Base-by-base conservation (phyloP, 305 asterid genomes). In the Solanum aculeatissimum region DNA sequence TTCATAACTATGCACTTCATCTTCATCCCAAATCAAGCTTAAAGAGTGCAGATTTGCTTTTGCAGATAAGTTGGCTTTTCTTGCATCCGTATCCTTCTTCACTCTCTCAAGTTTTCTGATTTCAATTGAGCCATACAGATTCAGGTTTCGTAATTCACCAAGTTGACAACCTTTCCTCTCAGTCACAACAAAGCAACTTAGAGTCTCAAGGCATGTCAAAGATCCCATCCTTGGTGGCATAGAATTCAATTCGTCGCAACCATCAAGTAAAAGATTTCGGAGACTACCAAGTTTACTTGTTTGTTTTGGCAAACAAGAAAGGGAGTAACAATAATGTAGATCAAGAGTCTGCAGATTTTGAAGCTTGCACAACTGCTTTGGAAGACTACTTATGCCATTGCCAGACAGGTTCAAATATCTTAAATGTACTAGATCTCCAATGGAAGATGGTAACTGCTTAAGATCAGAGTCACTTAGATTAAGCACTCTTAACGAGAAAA, bases 371-470 rank as follows among this genome's bases (percentile, higher is more conserved):
- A 91, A 77, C 13, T 80, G 21, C 7, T 80, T 38, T 12, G 92
- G 90, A 65, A 89, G 84, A 79, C 80, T 69, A 70, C 23, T 60
- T 16, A 91, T 78, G 0, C 58, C 23, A 42, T 84, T 88, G 25
- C 54, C 27, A 58, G 92, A 88, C 7, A 88, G 83, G 82, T 88
- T 86, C 32, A 91, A 81, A 63, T 83, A 87, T 75, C 86, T 88
- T 82, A 91, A 84, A 69, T 90, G 97, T 70, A 88, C 85, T 92
- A 92, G 89, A 88, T 87, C 85, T 89, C 97, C 90, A 72, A 93
- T 83, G 15, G 91, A 81, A 87, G 85, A 87, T 1, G 97, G 94
- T 25, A 95, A 80, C 90, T 92, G 86, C 81, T 19, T 0, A 16
- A 18, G 2, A 3, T 2, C 0, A 18, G 2, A 9, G 3, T 15